Percentiles rank a stretch among this genome's conserved stretches.
Evolutionary conservation across 805 yeast species (phyloP).

Genomic region (Tanozyma kutaoensis): DNA sequence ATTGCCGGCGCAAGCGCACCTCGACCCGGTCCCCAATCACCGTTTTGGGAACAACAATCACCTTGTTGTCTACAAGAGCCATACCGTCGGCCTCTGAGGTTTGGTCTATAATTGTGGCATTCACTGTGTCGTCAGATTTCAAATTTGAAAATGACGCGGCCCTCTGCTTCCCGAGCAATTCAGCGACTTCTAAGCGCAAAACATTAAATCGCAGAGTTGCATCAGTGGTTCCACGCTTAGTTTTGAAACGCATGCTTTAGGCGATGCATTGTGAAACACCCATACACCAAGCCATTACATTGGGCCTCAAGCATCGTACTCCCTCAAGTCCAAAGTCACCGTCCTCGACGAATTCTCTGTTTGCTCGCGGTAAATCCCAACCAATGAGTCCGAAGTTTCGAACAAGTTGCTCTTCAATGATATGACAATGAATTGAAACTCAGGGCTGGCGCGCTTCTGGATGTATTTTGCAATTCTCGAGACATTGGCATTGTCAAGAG

Average conservation of each 20-base stretch:
- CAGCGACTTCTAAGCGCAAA: slow-evolving; percentile 11
- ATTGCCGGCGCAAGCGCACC: slow-evolving; percentile 16
- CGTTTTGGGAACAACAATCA: slow-evolving; percentile 24
- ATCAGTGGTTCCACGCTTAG: slow-evolving; percentile 19
- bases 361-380: slow-evolving; percentile 86
- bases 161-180: slow-evolving; percentile 5
- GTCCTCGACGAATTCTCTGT: slow-evolving; percentile 58
- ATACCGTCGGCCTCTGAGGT: slow-evolving; percentile 25
- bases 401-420: slow-evolving; percentile 79
- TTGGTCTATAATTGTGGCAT: slow-evolving; percentile 12
- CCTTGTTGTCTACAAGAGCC: slow-evolving; percentile 15
- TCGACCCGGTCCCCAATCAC: slow-evolving; percentile 23
- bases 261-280: background rate
- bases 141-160: no score
- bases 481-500: slow-evolving; percentile 83
- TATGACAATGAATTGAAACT: slow-evolving; percentile 85
- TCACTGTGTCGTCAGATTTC: no score
- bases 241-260: slow-evolving; percentile 4
- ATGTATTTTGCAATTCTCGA: slow-evolving; percentile 80
- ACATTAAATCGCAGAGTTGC: slow-evolving; percentile 13
- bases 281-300: background rate
- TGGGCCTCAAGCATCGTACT: slow-evolving; percentile 16
- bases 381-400: slow-evolving; percentile 80
- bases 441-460: slow-evolving; percentile 56
- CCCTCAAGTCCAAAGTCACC: slow-evolving; percentile 57